A percentile compares a stretch with the other conserved stretches of the same genome.
phyloP scores from a whole-genome alignment of 768 basidiomycete species.

The Mycena polygramma region DNA sequence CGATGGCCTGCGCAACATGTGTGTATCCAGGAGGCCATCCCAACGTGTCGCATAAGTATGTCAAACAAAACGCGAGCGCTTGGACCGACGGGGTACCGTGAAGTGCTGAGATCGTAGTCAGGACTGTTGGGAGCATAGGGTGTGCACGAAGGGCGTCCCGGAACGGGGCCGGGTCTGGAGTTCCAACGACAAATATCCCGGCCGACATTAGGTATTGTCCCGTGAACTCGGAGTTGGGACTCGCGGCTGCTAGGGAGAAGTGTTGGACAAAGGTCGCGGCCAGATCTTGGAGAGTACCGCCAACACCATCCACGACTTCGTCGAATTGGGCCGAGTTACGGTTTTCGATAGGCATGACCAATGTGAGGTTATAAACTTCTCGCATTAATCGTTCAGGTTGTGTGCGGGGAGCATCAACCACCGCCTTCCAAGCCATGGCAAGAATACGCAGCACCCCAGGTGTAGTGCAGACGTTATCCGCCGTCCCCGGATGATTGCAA shows the following conservation, averaged over 20 bases:
- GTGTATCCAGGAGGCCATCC: conserved; percentile 4
- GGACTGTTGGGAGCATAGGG: background rate
- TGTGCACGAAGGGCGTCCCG: background rate
- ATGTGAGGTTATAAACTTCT: background rate
- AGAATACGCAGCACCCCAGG: conserved; percentile 9
- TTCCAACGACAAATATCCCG: background rate
- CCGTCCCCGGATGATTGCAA: background rate
- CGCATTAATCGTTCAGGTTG: conserved; percentile 5
- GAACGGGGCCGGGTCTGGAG: background rate
- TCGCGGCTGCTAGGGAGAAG: conserved; percentile 7
- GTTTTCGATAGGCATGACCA: background rate
- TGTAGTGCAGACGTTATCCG: background rate
- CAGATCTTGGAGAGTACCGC: conserved; percentile 1
- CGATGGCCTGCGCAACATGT: background rate
- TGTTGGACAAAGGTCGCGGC: background rate
- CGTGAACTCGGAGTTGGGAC: background rate
- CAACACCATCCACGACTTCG: conserved; percentile 6
- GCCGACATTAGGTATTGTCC: background rate
- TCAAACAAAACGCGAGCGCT: conserved; percentile 1
- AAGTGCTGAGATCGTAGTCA: conserved; percentile 1
- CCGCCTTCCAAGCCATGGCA: background rate
- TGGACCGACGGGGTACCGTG: background rate
- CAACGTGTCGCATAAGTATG: background rate
- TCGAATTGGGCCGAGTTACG: background rate
- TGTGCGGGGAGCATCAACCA: background rate